Evolutionary conservation across 306 rosid genomes (phyloP).

Genomic region (Prunus mume): DNA sequence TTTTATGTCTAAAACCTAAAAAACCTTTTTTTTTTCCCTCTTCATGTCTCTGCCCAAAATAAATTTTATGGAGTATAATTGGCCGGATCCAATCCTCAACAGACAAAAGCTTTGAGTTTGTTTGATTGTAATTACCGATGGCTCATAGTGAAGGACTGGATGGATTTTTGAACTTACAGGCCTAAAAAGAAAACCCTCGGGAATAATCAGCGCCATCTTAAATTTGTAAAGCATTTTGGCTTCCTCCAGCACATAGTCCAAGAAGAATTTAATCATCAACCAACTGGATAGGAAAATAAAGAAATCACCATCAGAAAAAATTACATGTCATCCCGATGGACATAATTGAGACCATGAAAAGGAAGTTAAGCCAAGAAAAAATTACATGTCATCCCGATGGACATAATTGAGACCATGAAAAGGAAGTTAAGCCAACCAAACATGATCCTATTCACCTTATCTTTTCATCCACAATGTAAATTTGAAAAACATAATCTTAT

Average conservation of each 20-base stretch:
- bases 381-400: slow-evolving; percentile 9
- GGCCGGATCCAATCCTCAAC: no score
- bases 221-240: slow-evolving; percentile 42
- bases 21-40: no score
- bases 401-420: slow-evolving; percentile 8
- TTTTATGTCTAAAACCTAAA: no score
- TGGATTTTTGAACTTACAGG: no score
- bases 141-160: no score
- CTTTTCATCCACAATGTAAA: no score
- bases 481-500: no score
- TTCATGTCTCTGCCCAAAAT: no score
- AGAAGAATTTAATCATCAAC: slow-evolving; percentile 78
- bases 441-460: not conserved
- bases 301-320: slow-evolving; percentile 18
- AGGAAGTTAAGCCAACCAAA: slow-evolving; percentile 9
- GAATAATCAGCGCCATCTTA: slow-evolving; percentile 41
- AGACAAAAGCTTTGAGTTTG: no score
- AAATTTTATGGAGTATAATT: no score
- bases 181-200: slow-evolving; percentile 27
- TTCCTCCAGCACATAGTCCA: slow-evolving; percentile 67
- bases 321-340: slow-evolving; percentile 12
- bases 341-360: slow-evolving; percentile 3
- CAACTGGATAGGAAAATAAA: slow-evolving; percentile 39
- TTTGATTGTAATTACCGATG: no score
- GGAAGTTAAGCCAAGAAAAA: slow-evolving; percentile 10